phyloP scores from a whole-genome alignment of 768 basidiomycete species.

The Lyophyllum atratum region DNA sequence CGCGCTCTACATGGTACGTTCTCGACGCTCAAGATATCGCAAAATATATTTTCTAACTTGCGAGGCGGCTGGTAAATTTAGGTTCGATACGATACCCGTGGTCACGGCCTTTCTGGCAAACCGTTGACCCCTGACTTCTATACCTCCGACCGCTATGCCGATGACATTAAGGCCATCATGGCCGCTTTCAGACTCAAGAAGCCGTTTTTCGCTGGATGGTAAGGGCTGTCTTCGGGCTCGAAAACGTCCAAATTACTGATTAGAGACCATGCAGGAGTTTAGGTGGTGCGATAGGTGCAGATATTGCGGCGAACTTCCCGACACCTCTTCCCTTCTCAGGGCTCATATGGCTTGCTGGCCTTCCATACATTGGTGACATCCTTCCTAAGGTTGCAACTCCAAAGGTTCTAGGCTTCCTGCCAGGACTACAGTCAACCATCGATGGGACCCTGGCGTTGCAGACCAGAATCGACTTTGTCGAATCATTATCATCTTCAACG shows the following conservation, averaged over 20 bases:
- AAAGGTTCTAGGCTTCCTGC: constrained; percentile 15
- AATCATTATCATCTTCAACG: constrained; percentile 26
- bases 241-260: not conserved
- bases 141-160: constrained; percentile 28
- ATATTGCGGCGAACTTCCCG: constrained; percentile 27
- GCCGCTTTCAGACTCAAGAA: constrained; percentile 27
- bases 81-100: constrained; percentile 37
- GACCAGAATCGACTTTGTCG: constrained; percentile 25
- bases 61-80: constrained; percentile 22
- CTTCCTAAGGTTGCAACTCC: constrained; percentile 25
- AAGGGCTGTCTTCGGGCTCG: not conserved
- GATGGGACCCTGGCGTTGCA: constrained; percentile 20
- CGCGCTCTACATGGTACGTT: constrained; percentile 8
- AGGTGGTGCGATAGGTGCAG: constrained; percentile 27
- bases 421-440: constrained; percentile 23
- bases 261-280: not conserved
- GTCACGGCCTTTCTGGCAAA: constrained; percentile 36
- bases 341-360: constrained; percentile 26
- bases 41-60: not conserved
- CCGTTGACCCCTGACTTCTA: constrained; percentile 26
- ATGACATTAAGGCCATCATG: constrained; percentile 32
- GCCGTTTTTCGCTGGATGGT: constrained; percentile 35
- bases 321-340: constrained; percentile 27
- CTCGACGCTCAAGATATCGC: not conserved
- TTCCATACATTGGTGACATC: constrained; percentile 25